Evolutionary conservation across 2,329 filamentous ascomycete species (phyloP).

Genomic region (Fusarium beomiforme): DNA sequence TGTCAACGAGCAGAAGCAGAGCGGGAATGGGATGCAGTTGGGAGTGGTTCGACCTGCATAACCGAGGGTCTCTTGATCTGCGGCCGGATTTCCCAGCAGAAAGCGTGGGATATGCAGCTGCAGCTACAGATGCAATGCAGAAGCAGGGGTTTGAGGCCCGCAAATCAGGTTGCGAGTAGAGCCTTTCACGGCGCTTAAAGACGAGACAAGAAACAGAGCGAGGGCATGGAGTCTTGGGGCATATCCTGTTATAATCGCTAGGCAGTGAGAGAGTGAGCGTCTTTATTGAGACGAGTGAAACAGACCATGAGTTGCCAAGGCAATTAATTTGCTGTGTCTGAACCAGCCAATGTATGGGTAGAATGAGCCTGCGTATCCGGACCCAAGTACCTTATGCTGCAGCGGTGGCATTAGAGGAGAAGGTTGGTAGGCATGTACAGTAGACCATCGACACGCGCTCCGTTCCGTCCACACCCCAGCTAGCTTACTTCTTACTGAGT

Average conservation of each 20-base stretch:
- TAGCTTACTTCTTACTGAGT: conserved; percentile 3
- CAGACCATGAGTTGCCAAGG: neutral
- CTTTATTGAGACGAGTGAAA: neutral
- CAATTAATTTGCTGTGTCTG: neutral
- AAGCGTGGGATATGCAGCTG: conserved; percentile 41
- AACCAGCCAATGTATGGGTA: neutral
- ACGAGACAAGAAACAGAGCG: conserved; percentile 15
- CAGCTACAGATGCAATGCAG: conserved; percentile 21
- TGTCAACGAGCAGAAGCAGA: conserved; percentile 30
- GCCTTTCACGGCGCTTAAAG: conserved; percentile 46
- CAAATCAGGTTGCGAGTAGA: conserved; percentile 38
- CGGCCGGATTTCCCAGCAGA: conserved; percentile 48
- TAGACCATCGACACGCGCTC: neutral
- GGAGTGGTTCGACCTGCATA: conserved; percentile 50
- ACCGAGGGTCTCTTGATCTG: conserved; percentile 52
- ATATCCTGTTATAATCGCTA: conserved; percentile 16
- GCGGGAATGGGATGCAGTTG: conserved; percentile 35
- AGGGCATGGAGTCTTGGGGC: conserved; percentile 19
- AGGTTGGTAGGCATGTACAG: neutral
- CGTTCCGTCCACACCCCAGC: conserved; percentile 10
- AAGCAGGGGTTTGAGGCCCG: conserved; percentile 15
- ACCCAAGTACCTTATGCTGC: neutral
- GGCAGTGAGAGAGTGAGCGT: neutral
- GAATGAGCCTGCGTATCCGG: too few relatives aligned
- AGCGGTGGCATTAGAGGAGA: too few relatives aligned